A percentile compares a stretch with the other conserved stretches of the same genome.
phyloP scores from a whole-genome alignment of 106 monocot genomes.

The Allium sativum region DNA sequence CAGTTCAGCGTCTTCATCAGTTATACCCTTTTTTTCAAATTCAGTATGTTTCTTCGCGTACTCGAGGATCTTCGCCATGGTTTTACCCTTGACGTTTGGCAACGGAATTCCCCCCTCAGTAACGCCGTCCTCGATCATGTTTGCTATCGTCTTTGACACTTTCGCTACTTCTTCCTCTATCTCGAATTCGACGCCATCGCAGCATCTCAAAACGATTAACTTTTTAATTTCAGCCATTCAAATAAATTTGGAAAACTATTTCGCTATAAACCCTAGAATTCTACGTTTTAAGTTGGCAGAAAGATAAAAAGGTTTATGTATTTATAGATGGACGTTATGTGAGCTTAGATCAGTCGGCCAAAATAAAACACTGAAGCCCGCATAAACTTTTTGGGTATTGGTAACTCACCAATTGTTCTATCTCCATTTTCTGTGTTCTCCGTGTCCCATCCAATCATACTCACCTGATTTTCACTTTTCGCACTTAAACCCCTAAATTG shows the following conservation, averaged over 20 bases:
- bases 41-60: neutral
- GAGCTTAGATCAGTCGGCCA: too few species aligned
- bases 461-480: too few species aligned
- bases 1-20: neutral
- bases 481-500: too few species aligned
- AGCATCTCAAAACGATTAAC: constrained; percentile 21
- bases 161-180: constrained; percentile 26
- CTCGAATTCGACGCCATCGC: constrained; percentile 31
- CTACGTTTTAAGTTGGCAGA: too few species aligned
- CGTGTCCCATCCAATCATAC: too few species aligned
- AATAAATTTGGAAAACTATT: neutral
- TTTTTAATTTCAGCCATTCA: constrained; percentile 1
- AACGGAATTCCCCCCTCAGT: constrained; percentile 26
- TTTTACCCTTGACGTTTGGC: constrained; percentile 30
- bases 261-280: too few species aligned
- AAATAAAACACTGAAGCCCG: too few species aligned
- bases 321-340: too few species aligned
- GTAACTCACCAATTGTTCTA: too few species aligned
- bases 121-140: constrained; percentile 42
- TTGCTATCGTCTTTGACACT: constrained; percentile 27
- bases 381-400: too few species aligned
- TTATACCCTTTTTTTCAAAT: neutral
- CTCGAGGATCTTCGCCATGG: constrained; percentile 9
- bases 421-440: too few species aligned
- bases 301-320: too few species aligned